phyloP scores from a whole-genome alignment of 306 rosid species.

The Trichosanthes truncata region DNA sequence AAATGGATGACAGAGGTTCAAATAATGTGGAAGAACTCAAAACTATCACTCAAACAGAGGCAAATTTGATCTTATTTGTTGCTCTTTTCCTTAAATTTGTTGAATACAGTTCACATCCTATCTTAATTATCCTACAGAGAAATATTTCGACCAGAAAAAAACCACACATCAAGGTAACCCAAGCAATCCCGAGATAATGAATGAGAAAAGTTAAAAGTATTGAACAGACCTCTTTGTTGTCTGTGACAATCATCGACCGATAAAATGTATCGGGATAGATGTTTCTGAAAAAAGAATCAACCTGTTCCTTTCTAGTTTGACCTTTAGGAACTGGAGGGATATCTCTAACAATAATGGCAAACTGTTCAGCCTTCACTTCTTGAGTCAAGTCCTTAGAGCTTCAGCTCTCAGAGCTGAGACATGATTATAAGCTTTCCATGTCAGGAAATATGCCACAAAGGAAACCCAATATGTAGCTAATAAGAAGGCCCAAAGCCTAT shows the following conservation, averaged over 20 bases:
- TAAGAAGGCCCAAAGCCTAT: slow-evolving; percentile 76
- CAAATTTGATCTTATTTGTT: not conserved
- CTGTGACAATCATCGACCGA: slow-evolving; percentile 68
- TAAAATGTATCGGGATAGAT: slow-evolving; percentile 70
- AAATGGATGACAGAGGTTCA: not conserved
- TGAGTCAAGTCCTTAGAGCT: slow-evolving; percentile 64
- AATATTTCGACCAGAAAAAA: not conserved
- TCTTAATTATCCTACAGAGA: not conserved
- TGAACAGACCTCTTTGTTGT: slow-evolving; percentile 55
- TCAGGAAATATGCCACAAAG: slow-evolving; percentile 48
- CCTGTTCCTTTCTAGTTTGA: slow-evolving; percentile 59
- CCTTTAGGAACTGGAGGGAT: slow-evolving; percentile 56
- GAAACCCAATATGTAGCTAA: slow-evolving; percentile 68
- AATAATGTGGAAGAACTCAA: slow-evolving; percentile 1
- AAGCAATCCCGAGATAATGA: not conserved
- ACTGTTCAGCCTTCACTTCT: slow-evolving; percentile 56
- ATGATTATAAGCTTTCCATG: slow-evolving; percentile 83
- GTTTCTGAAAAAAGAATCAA: slow-evolving; percentile 53
- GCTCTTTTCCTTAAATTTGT: not conserved
- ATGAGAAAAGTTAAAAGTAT: not conserved
- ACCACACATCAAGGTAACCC: not conserved
- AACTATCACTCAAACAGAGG: not conserved
- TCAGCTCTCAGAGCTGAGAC: slow-evolving; percentile 45
- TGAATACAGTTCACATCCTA: not conserved
- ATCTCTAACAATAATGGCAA: slow-evolving; percentile 80